phyloP scores from a whole-genome alignment of 148 eudicot genomes.

The Camellia sinensis region DNA sequence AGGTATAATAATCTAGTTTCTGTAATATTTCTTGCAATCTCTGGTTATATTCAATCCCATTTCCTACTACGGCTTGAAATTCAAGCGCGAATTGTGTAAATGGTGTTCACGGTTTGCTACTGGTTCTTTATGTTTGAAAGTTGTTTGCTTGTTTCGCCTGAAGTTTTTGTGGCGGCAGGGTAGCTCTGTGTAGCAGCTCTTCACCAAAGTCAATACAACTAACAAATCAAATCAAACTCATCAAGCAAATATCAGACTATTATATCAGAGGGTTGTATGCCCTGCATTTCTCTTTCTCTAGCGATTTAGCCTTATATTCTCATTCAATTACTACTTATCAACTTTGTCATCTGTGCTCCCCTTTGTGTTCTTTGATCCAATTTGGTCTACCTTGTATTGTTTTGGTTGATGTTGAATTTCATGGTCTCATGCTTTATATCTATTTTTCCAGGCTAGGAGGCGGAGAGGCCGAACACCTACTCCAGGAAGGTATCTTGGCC shows the following conservation, averaged over 20 bases:
- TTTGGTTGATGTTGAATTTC: not conserved
- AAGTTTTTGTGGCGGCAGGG: slow-evolving; percentile 91
- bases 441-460: slow-evolving; percentile 68
- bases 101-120: not conserved
- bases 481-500: slow-evolving; percentile 89
- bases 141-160: slow-evolving; percentile 55
- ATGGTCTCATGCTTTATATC: slow-evolving; percentile 1
- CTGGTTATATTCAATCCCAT: not conserved
- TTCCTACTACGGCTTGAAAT: not conserved
- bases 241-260: slow-evolving; percentile 70
- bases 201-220: slow-evolving; percentile 70
- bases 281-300: slow-evolving; percentile 67
- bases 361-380: not conserved
- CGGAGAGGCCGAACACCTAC: slow-evolving; percentile 94
- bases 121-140: slow-evolving; percentile 32
- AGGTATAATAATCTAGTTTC: slow-evolving; percentile 43
- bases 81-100: slow-evolving; percentile 1
- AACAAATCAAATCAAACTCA: slow-evolving; percentile 72
- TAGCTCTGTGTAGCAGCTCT: slow-evolving; percentile 97
- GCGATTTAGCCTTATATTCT: slow-evolving; percentile 27
- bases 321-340: not conserved
- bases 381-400: not conserved
- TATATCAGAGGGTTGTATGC: slow-evolving; percentile 90
- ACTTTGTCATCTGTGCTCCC: not conserved
- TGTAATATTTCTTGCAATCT: not conserved